These are phyloP conservation scores for Lepidium sativum DNA, from an alignment of 345 rosid genomes.

Conservation along the genomic window DNA sequence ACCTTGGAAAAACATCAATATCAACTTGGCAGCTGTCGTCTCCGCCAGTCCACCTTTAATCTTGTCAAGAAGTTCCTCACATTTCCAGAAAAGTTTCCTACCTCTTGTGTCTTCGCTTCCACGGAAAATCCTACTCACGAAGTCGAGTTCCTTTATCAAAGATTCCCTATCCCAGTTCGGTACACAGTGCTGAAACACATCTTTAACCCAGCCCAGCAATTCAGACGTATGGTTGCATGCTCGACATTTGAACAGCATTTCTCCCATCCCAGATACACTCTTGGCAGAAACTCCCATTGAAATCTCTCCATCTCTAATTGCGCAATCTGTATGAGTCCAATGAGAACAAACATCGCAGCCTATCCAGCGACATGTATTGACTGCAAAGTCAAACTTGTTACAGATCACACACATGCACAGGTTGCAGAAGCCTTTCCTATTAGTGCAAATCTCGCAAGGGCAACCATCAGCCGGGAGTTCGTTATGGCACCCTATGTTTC, in stretches of 20 bases:
- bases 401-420: conserved; percentile 98
- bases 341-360: conserved; percentile 97
- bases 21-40: conserved; percentile 62
- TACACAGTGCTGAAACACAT: conserved; percentile 93
- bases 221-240: conserved; percentile 92
- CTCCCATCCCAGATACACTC: conserved; percentile 57
- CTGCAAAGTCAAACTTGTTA: conserved; percentile 92
- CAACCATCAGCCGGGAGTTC: conserved; percentile 94
- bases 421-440: conserved; percentile 89
- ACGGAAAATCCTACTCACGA: conserved; percentile 73
- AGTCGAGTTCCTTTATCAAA: conserved; percentile 81
- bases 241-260: conserved; percentile 83
- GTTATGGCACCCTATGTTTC: conserved; percentile 82
- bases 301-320: conserved; percentile 81
- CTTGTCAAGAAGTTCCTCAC: conserved; percentile 75
- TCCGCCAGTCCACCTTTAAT: conserved; percentile 71
- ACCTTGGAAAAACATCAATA: conserved; percentile 91
- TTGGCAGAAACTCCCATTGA: conserved; percentile 67
- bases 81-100: conserved; percentile 79
- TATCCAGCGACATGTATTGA: conserved; percentile 95
- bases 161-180: conserved; percentile 86
- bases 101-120: conserved; percentile 92
- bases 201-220: conserved; percentile 94
- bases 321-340: conserved; percentile 99
- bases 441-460: conserved; percentile 67